Conservation (phyloP, 441 rosid genomes). For the Lepidium campestre region DNA sequence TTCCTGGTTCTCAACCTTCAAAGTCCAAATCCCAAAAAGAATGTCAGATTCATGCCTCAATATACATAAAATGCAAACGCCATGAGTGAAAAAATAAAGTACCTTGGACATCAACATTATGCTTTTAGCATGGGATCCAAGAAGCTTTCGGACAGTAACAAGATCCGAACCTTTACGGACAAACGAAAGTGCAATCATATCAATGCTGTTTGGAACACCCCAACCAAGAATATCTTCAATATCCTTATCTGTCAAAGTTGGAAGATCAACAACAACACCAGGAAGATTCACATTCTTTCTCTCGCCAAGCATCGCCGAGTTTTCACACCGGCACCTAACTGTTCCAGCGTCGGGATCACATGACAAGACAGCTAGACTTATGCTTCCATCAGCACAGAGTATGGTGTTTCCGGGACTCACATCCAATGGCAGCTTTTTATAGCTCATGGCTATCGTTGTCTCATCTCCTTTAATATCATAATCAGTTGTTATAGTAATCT, state of each 20-base stretch:
- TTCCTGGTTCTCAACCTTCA: constrained; percentile 86
- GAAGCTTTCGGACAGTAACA: constrained; percentile 73
- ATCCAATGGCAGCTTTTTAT: constrained; percentile 71
- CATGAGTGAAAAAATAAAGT: background rate
- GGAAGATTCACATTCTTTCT: constrained; percentile 88
- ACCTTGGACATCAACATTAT: constrained; percentile 93
- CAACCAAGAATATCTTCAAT: constrained; percentile 76
- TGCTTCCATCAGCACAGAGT: constrained; percentile 86
- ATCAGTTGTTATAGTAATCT: constrained; percentile 70
- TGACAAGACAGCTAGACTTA: constrained; percentile 57
- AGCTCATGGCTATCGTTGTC: constrained; percentile 73
- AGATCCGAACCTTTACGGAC: constrained; percentile 94
- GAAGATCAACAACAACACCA: constrained; percentile 86
- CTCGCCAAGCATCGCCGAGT: constrained; percentile 73
- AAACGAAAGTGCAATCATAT: constrained; percentile 90
- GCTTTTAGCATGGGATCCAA: constrained; percentile 70
- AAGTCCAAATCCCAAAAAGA: constrained; percentile 6
- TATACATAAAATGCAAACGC: background rate
- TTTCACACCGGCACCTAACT: constrained; percentile 82
- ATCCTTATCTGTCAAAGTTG: constrained; percentile 81
- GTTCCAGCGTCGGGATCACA: constrained; percentile 66
- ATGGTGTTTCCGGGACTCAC: constrained; percentile 69
- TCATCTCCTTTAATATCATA: constrained; percentile 60
- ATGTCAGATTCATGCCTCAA: constrained; percentile 6
- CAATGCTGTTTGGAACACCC: constrained; percentile 85